A percentile compares a stretch with the other conserved stretches of the same genome.
Conservation (phyloP, 257 asterid genomes). For the Penstemon newberryi region DNA sequence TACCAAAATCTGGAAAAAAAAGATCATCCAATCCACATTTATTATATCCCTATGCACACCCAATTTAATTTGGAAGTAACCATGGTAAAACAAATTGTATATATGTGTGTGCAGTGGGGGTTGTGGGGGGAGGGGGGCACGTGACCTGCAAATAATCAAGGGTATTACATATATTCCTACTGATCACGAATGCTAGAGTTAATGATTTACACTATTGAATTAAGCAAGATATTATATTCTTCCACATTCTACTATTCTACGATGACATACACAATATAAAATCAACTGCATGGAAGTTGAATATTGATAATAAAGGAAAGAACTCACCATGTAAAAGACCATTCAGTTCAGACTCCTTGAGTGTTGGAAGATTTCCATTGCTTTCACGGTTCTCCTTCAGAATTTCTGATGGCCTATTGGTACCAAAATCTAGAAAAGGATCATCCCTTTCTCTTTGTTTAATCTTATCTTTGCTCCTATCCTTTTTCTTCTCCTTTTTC, state of each 20-base stretch:
- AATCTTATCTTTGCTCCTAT: constrained; percentile 20
- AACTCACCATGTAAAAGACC: constrained; percentile 57
- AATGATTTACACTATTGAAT: too few species aligned
- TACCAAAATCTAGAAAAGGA: constrained; percentile 30
- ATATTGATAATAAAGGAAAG: constrained; percentile 23
- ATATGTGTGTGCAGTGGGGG: background rate
- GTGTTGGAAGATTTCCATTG: constrained; percentile 40
- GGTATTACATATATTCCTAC: background rate
- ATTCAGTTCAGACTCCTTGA: constrained; percentile 40
- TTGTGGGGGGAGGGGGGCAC: background rate
- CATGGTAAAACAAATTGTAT: background rate
- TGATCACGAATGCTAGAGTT: background rate
- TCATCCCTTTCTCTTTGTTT: constrained; percentile 32
- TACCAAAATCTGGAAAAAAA: constrained; percentile 30
- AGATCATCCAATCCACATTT: constrained; percentile 15
- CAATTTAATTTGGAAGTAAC: constrained; percentile 4
- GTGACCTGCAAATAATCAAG: background rate
- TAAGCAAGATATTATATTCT: too few species aligned
- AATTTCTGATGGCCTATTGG: constrained; percentile 29
- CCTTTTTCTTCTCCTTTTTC: constrained; percentile 27
- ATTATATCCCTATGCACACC: constrained; percentile 7
- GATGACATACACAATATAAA: background rate
- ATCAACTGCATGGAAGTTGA: constrained; percentile 4
- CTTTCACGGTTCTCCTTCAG: constrained; percentile 33
- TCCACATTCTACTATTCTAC: too few species aligned